Conservation (phyloP, 1,284 basidiomycete genomes). For the Leccinum glutinopallens region DNA sequence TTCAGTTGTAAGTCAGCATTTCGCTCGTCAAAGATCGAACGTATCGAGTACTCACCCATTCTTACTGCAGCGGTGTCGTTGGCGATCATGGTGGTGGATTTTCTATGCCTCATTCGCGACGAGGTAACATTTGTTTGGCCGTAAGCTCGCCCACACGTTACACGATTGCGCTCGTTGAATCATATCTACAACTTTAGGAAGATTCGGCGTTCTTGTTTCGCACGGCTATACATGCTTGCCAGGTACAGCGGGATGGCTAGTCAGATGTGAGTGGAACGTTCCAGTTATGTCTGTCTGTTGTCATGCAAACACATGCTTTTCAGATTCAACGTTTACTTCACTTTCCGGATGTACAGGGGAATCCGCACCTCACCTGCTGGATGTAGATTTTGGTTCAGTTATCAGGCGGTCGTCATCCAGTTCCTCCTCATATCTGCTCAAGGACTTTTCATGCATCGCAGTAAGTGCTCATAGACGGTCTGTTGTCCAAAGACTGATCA, state of each 20-base stretch:
- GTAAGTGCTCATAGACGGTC: constrained; percentile 2
- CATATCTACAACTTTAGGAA: constrained; percentile 4
- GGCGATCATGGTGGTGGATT: constrained; percentile 16
- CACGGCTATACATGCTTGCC: constrained; percentile 10
- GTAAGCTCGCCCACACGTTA: constrained; percentile 3
- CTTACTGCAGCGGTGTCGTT: constrained; percentile 4
- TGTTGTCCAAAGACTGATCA: background rate
- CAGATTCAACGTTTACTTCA: constrained; percentile 14
- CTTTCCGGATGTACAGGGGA: constrained; percentile 5
- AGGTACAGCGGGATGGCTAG: constrained; percentile 18
- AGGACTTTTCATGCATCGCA: constrained; percentile 15
- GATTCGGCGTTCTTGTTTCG: constrained; percentile 7
- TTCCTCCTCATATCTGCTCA: constrained; percentile 14
- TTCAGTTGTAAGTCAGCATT: constrained; percentile 5
- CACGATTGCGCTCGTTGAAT: background rate
- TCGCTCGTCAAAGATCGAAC: background rate
- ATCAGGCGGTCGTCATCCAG: constrained; percentile 17
- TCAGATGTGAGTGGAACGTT: constrained; percentile 12
- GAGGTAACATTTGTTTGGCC: constrained; percentile 17
- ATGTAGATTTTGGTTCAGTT: constrained; percentile 15
- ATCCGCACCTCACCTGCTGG: background rate
- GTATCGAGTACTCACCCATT: background rate
- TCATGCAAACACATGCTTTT: constrained; percentile 1
- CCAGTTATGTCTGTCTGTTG: constrained; percentile 16
- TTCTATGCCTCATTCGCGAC: constrained; percentile 13